A percentile compares a stretch with the other conserved stretches of the same genome.
Evolutionary conservation across 148 eudicot genomes (phyloP).

Genomic region (Cornus kousa): DNA sequence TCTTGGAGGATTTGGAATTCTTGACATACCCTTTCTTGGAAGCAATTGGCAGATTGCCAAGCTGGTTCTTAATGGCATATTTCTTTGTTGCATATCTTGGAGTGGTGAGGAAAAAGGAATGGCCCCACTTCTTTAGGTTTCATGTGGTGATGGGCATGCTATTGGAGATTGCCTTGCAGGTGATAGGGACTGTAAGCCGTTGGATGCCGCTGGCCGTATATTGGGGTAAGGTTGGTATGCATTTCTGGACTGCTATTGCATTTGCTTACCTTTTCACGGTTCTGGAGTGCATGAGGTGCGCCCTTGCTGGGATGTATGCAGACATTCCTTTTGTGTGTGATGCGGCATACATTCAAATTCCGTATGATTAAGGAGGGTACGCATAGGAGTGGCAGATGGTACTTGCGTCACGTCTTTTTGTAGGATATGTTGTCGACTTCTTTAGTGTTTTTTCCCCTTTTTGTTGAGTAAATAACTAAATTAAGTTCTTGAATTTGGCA

Average conservation of each 20-base stretch:
- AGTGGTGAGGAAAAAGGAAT: slow-evolving; percentile 78
- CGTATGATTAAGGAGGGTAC: slow-evolving; percentile 36
- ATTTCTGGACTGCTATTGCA: slow-evolving; percentile 71
- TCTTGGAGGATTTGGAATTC: slow-evolving; percentile 65
- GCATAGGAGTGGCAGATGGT: background rate
- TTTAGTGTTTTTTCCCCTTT: background rate
- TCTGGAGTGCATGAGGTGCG: slow-evolving; percentile 64
- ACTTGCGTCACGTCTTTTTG: background rate
- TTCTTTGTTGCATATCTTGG: slow-evolving; percentile 71
- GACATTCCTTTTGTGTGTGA: slow-evolving; percentile 78
- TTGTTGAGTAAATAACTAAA: too few relatives aligned
- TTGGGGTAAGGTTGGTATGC: slow-evolving; percentile 87
- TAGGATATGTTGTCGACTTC: background rate
- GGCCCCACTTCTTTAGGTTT: slow-evolving; percentile 96
- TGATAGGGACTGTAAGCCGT: slow-evolving; percentile 57
- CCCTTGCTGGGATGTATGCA: slow-evolving; percentile 83
- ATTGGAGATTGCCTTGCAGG: slow-evolving; percentile 75
- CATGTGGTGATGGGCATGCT: slow-evolving; percentile 87
- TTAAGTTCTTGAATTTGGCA: too few relatives aligned
- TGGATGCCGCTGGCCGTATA: slow-evolving; percentile 71
- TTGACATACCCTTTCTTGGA: slow-evolving; percentile 64
- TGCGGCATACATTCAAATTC: slow-evolving; percentile 80
- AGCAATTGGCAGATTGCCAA: slow-evolving; percentile 60
- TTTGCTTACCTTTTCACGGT: slow-evolving; percentile 63
- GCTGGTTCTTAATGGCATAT: slow-evolving; percentile 77